These are phyloP conservation scores for Populus trichocarpa DNA, from an alignment of 441 rosid genomes.

Conservation along the genomic window DNA sequence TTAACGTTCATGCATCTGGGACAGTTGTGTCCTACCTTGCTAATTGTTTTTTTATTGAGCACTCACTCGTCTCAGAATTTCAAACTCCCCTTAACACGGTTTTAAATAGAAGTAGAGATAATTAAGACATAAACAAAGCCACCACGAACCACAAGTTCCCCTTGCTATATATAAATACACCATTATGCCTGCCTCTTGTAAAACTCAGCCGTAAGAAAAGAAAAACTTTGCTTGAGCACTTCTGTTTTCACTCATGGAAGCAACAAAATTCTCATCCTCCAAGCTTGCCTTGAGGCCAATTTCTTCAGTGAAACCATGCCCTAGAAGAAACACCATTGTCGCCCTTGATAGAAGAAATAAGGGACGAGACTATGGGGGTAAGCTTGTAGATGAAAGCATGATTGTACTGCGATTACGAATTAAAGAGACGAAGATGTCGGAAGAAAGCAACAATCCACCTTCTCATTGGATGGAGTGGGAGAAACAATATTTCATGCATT, in stretches of 20 bases:
- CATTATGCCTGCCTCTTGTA: neutral
- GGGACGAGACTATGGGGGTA: slow-evolving; percentile 22
- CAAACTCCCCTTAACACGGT: neutral
- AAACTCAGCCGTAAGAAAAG: neutral
- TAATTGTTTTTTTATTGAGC: no score
- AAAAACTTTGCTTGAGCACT: neutral
- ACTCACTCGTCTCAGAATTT: no score
- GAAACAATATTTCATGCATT: slow-evolving; percentile 42
- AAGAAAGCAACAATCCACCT: slow-evolving; percentile 47
- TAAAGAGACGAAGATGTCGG: slow-evolving; percentile 54
- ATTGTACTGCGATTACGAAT: slow-evolving; percentile 50
- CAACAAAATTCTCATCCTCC: slow-evolving; percentile 2
- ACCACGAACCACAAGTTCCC: neutral
- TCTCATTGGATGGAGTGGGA: slow-evolving; percentile 77
- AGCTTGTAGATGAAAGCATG: slow-evolving; percentile 51
- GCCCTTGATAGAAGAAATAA: neutral
- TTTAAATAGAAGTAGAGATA: neutral
- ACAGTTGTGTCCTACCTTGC: neutral
- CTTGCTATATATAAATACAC: neutral
- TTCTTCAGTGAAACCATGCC: neutral
- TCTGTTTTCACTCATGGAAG: slow-evolving; percentile 3
- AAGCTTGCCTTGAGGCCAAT: neutral
- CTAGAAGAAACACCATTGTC: neutral
- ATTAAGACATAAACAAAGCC: neutral
- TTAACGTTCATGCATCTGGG: no score